Base-by-base conservation (phyloP, 164 flowering plant species). In the grape (Vitis vinifera) region DNA sequence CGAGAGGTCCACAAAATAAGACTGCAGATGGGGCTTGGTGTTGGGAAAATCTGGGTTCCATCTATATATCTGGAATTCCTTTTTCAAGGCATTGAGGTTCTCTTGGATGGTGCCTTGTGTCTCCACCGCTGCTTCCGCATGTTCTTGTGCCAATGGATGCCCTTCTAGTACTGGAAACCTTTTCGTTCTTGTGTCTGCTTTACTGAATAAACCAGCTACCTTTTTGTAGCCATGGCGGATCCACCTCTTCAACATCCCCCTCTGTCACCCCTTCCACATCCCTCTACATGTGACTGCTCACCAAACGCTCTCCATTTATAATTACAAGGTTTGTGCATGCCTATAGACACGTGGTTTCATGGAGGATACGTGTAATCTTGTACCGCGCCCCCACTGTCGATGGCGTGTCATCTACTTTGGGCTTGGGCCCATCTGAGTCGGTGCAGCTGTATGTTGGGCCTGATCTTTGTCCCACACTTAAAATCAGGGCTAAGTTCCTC, bases 41-140 rank as follows among this genome's bases (percentile, higher is more conserved):
- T 69, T 13, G 12, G 89, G 89, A 8, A 55, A 4, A 55, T 89
- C 89, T 4, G 95, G 93, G 73, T 71, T 86, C 95, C 93, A 92
- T 50, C 93, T 67, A 59, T 85, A 90, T 49, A 92, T 80, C 76
- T 75, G 68, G 80, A 92, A 89, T 75, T 91, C 97, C 73, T 90
- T 92, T 27, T 44, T 73, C 6, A 71, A 59, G 12, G 14, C 58
- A 11, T 62, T 50, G 53, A 59, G 47, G 2, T 53, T 81, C 1
- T 53, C 15, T 52, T 29, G 16, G n/a, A 75, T 10, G 9, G 66
- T 49, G 1, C 49, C 48, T 10, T 62, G 77, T 49, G 74, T 52
- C 52, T 87, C 83, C 11, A 78, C 68, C 0, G 81, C 78, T 60
- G 63, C 82, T 71, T 87, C 78, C 29, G 93, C 88, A 66, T 80